Evolutionary conservation across 2,329 filamentous ascomycete species (phyloP).

Genomic region (Malbranchea zuffiana): DNA sequence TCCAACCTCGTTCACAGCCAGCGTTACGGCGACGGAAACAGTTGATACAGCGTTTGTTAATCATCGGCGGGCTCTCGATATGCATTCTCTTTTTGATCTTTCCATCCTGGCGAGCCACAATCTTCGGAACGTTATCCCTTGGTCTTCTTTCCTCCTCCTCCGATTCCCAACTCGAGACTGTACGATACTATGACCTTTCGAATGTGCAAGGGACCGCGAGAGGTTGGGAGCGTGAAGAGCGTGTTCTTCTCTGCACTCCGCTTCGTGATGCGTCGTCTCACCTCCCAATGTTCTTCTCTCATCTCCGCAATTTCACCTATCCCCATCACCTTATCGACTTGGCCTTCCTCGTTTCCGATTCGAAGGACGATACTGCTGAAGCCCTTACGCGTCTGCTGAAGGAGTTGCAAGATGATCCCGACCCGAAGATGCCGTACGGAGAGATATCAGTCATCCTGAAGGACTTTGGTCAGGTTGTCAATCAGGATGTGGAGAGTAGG

Average conservation of each 20-base stretch:
- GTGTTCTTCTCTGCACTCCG: constrained; percentile 88
- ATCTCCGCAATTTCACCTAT: constrained; percentile 91
- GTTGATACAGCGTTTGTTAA: constrained; percentile 57
- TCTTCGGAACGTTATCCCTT: constrained; percentile 54
- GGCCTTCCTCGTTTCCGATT: constrained; percentile 93
- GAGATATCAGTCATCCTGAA: constrained; percentile 98
- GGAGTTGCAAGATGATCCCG: constrained; percentile 65
- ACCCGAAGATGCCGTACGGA: constrained; percentile 74
- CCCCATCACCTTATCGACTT: constrained; percentile 93
- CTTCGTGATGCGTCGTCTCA: constrained; percentile 86
- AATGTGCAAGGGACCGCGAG: constrained; percentile 83
- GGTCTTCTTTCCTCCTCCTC: constrained; percentile 57
- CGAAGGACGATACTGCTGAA: constrained; percentile 77
- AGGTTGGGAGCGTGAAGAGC: constrained; percentile 93
- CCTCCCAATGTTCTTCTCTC: constrained; percentile 96
- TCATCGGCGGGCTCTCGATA: constrained; percentile 45
- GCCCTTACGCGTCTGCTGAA: constrained; percentile 66
- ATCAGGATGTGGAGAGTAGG: constrained; percentile 93
- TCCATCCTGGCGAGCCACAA: constrained; percentile 56
- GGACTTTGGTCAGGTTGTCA: constrained; percentile 95
- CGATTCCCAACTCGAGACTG: constrained; percentile 76
- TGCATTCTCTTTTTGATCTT: constrained; percentile 61
- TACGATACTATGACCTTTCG: constrained; percentile 91
- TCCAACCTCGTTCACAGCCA: constrained; percentile 70
- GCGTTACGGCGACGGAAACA: constrained; percentile 62